Evolutionary conservation across 1,139 yeast species (phyloP), one percentile per base, ranked within the genome.

Genomic region (Sugiyamaella castrensis): DNA sequence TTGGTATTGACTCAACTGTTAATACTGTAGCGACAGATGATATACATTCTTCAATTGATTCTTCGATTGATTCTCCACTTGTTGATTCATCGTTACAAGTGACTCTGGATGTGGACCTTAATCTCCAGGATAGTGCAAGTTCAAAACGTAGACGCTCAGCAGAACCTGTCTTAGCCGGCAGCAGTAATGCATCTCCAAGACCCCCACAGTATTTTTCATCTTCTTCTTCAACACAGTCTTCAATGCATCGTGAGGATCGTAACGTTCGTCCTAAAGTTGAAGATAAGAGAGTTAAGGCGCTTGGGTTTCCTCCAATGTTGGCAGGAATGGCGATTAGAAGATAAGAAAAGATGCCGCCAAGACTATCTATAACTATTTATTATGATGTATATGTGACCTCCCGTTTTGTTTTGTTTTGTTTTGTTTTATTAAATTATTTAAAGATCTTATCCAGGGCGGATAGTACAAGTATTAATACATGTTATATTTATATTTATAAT

Each of bases 291-390:
- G 62, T 58, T 24, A 55, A 55, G 31, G 63, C 66, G 4, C 52
- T 63, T 52, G 68, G 67, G 7, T 64, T 63, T 46, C 68, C 68
- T 2, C 68, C 68, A 0, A 43, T 57, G 30, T 50, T 63, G 10
- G 48, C 60, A 13, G 52, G 56, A n/a, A 43, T 57, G 54, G 29
- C 49, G 27, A 48, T 54, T 3, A 29, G 52, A 15, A 47, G 51
- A 42, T 35, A 54, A 30, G 53, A 33, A 47, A 13, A n/a, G 35
- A 29, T 37, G 34, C 9, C 28, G 30, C 12, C 40, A 24, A 24
- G 31, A 31, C 39, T 35, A 41, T 32, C 44, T 37, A 41, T 47
- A 31, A 44, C 11, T 47, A 43, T 39, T 47, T 48, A 40, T 43
- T 47, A 35, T 34, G 35, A 19, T 19, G 3, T 19, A 19, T n/a